Percentiles rank a stretch among this genome's conserved stretches.
Conservation (phyloP, 805 yeast species). For the Torulaspora gathmanii region DNA sequence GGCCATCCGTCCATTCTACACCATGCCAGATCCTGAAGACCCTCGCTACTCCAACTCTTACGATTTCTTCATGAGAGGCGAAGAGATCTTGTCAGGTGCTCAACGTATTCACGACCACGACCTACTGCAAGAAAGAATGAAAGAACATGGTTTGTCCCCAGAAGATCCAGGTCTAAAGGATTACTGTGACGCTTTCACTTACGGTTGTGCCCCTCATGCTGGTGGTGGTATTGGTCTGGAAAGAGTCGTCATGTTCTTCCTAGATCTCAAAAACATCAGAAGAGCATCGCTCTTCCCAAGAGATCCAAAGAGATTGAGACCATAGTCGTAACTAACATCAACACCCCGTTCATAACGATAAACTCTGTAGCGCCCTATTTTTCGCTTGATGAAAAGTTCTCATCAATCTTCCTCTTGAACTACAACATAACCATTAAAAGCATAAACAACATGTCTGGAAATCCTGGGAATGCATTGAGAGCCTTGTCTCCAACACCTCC, state of each 20-base stretch:
- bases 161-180: constrained; percentile 77
- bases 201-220: constrained; percentile 98
- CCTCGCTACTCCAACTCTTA: constrained; percentile 93
- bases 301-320: constrained; percentile 92
- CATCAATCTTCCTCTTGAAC: not conserved
- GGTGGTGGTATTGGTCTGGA: constrained; percentile 99
- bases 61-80: constrained; percentile 99
- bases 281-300: constrained; percentile 99
- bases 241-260: constrained; percentile 97
- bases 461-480: constrained; percentile 44
- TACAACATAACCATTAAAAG: not conserved
- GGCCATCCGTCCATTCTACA: constrained; percentile 95
- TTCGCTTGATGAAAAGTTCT: constrained; percentile 4
- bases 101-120: constrained; percentile 97
- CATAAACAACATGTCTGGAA: constrained; percentile 32
- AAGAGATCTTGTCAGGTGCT: constrained; percentile 98
- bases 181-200: constrained; percentile 86
- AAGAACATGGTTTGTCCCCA: constrained; percentile 76
- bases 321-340: constrained; percentile 39
- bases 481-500: constrained; percentile 84
- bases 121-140: constrained; percentile 75
- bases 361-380: not conserved
- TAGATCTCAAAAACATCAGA: constrained; percentile 94
- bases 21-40: constrained; percentile 96
- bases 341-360: constrained; percentile 1